These are phyloP conservation scores for Chalara sp. DNA, from an alignment of 2,329 filamentous ascomycete genomes.

Conservation along the genomic window DNA sequence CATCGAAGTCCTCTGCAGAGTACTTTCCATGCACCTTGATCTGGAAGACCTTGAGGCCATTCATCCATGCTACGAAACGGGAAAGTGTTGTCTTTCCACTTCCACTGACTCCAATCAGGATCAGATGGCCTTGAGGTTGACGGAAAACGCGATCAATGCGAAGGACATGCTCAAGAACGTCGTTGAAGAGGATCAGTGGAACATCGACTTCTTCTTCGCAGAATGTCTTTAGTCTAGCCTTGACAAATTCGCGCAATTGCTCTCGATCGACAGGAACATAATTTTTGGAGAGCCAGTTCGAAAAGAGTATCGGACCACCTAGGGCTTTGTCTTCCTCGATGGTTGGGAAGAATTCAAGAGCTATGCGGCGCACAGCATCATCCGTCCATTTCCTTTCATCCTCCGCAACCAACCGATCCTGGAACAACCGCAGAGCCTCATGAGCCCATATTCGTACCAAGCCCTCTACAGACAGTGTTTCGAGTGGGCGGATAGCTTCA, in stretches of 20 bases:
- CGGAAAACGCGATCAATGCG: slow-evolving; percentile 98
- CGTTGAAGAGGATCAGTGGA: slow-evolving; percentile 97
- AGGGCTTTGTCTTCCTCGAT: slow-evolving; percentile 86
- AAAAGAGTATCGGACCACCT: slow-evolving; percentile 91
- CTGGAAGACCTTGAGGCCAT: slow-evolving; percentile 96
- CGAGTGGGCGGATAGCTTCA: slow-evolving; percentile 89
- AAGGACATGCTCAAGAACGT: slow-evolving; percentile 94
- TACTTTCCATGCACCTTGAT: slow-evolving; percentile 99
- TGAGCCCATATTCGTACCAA: slow-evolving; percentile 97
- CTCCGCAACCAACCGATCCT: slow-evolving; percentile 90
- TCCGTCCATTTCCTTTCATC: slow-evolving; percentile 95
- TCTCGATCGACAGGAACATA: slow-evolving; percentile 96
- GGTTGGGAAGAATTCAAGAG: slow-evolving; percentile 88
- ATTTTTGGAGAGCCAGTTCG: slow-evolving; percentile 98
- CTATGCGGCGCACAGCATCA: slow-evolving; percentile 78
- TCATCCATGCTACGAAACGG: slow-evolving; percentile 99
- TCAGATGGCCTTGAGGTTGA: slow-evolving; percentile 95
- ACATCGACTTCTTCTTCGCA: slow-evolving; percentile 99
- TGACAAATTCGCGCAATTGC: slow-evolving; percentile 92
- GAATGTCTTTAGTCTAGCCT: slow-evolving; percentile 93
- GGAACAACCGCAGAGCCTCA: slow-evolving; percentile 91
- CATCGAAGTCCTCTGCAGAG: slow-evolving; percentile 96
- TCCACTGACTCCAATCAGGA: slow-evolving; percentile 96
- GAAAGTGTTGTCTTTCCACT: slow-evolving; percentile 98
- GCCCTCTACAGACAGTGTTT: slow-evolving; percentile 81